Conservation (phyloP, 345 rosid genomes). For the Garcia nutans region DNA sequence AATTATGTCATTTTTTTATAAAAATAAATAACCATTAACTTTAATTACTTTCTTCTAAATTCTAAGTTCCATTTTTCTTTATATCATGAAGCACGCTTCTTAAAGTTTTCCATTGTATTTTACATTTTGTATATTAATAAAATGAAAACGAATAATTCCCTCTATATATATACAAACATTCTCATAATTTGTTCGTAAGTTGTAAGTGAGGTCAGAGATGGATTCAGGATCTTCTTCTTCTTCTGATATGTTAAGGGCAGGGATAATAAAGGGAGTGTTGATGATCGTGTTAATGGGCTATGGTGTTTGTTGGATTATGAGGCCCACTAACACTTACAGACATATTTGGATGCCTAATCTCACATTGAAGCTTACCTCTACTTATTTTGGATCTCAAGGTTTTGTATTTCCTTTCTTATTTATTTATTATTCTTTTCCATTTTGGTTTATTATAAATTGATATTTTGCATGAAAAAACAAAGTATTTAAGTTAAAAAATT, state of each 20-base stretch:
- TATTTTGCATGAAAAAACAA: no score
- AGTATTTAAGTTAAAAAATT: no score
- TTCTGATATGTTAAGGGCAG: background rate
- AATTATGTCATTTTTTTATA: background rate
- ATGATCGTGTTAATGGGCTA: constrained; percentile 18
- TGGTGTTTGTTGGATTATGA: constrained; percentile 15
- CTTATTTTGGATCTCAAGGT: constrained; percentile 25
- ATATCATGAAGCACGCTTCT: constrained; percentile 8
- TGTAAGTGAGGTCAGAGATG: background rate
- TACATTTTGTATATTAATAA: no score
- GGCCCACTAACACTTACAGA: constrained; percentile 19
- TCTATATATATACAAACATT: background rate
- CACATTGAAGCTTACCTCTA: constrained; percentile 1
- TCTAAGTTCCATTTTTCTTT: background rate
- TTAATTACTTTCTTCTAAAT: background rate
- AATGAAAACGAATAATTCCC: background rate
- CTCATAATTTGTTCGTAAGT: no score
- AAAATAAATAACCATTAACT: background rate
- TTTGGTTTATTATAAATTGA: no score
- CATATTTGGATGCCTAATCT: constrained; percentile 16
- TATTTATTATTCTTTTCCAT: background rate
- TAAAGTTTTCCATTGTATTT: background rate
- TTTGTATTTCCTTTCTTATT: background rate
- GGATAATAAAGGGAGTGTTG: background rate
- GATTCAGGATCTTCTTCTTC: background rate